Conservation (phyloP, 1,139 yeast genomes). For the Blastobotrys capitulatus region DNA sequence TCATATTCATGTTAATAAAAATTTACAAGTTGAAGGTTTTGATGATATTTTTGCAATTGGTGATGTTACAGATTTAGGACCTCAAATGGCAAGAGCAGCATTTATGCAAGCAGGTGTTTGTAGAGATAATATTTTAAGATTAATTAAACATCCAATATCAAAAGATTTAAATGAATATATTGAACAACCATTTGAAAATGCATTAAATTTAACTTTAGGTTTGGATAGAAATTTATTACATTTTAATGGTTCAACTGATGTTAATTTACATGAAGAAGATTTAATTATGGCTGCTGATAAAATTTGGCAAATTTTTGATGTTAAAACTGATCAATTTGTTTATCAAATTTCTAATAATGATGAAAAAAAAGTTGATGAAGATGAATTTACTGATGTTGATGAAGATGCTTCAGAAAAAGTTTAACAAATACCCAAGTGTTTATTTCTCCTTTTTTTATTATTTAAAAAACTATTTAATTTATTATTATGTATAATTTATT, state of each 20-base stretch:
- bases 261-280: constrained; percentile 14
- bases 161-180: constrained; percentile 8
- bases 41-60: constrained; percentile 22
- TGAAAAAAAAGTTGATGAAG: background rate
- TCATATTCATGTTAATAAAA: constrained; percentile 15
- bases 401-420: too few relatives aligned
- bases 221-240: constrained; percentile 13
- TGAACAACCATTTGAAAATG: constrained; percentile 15
- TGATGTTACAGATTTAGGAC: constrained; percentile 18
- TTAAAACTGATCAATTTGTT: constrained; percentile 1
- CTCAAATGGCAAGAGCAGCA: constrained; percentile 21
- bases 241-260: constrained; percentile 9
- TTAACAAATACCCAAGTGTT: too few relatives aligned
- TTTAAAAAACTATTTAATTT: too few relatives aligned
- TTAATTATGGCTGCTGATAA: constrained; percentile 11
- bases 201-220: constrained; percentile 17
- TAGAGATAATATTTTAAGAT: constrained; percentile 15
- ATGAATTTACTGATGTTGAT: too few relatives aligned
- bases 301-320: constrained; percentile 16
- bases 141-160: constrained; percentile 2
- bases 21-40: constrained; percentile 18
- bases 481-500: too few relatives aligned
- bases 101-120: constrained; percentile 16
- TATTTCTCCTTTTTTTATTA: too few relatives aligned
- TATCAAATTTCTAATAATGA: too few relatives aligned